phyloP scores from a whole-genome alignment of 495 filamentous ascomycete species.

The Aspergillus funiculosus region DNA sequence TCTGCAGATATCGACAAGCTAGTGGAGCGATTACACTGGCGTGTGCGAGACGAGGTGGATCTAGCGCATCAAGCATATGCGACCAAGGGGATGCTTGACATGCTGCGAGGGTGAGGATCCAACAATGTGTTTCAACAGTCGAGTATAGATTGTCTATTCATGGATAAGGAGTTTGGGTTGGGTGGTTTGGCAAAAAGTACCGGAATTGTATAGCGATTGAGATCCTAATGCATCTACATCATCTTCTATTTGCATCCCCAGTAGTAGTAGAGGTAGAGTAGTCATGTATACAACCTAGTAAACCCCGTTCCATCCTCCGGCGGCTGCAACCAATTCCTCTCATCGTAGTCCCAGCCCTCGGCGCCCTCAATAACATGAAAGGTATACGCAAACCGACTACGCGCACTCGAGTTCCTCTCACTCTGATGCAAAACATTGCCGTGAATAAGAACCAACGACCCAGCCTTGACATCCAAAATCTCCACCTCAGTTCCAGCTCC shows the following conservation, averaged over 20 bases:
- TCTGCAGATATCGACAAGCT: constrained; percentile 64
- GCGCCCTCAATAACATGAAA: constrained; percentile 95
- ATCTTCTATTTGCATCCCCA: no score
- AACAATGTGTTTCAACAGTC: no score
- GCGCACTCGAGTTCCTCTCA: constrained; percentile 76
- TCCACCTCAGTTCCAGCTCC: constrained; percentile 54
- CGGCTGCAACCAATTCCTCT: constrained; percentile 88
- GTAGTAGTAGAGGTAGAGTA: no score
- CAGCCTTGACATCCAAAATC: constrained; percentile 75
- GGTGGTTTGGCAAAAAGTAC: constrained; percentile 2
- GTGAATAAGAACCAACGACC: constrained; percentile 87
- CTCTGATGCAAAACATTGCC: constrained; percentile 96
- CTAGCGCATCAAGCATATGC: constrained; percentile 70
- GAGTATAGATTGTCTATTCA: background rate
- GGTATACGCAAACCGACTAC: constrained; percentile 91
- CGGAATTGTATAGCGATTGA: constrained; percentile 2
- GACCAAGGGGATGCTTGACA: constrained; percentile 79
- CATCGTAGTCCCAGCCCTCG: constrained; percentile 66
- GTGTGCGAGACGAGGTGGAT: constrained; percentile 72
- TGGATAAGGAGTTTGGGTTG: constrained; percentile 1
- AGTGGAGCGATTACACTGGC: constrained; percentile 56
- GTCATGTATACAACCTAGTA: constrained; percentile 62
- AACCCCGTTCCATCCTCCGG: constrained; percentile 68
- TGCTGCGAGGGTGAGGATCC: constrained; percentile 57
- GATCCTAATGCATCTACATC: constrained; percentile 1